Conservation (phyloP, 768 basidiomycete genomes). For the Rossbeevera mucosa region DNA sequence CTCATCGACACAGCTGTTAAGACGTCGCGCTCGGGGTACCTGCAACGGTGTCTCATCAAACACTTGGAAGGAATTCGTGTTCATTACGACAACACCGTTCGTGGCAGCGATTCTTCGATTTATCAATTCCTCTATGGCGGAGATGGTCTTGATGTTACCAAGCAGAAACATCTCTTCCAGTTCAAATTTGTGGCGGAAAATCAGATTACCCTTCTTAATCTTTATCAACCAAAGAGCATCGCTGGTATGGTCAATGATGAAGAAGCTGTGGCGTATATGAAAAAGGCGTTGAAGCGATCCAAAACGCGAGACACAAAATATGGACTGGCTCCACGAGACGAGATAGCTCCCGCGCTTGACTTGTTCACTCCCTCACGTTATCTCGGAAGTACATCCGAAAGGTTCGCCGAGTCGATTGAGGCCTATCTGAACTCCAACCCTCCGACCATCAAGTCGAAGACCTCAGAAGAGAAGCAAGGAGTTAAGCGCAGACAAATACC, state of each 20-base stretch:
- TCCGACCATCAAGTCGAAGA: conserved; percentile 41
- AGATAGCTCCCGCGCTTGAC: conserved; percentile 68
- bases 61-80: conserved; percentile 95
- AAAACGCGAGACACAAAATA: conserved; percentile 39
- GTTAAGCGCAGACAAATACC: conserved; percentile 45
- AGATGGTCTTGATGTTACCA: conserved; percentile 93
- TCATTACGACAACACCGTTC: conserved; percentile 97
- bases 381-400: conserved; percentile 89
- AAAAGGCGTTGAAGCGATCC: conserved; percentile 79
- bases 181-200: conserved; percentile 94
- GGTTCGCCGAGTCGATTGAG: conserved; percentile 76
- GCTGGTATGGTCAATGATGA: conserved; percentile 57
- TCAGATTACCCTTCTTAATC: conserved; percentile 68
- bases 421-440: conserved; percentile 78
- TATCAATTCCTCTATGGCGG: conserved; percentile 98
- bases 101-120: conserved; percentile 88
- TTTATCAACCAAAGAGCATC: conserved; percentile 59
- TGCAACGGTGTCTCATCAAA: conserved; percentile 97
- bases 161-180: conserved; percentile 90
- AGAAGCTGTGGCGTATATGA: conserved; percentile 76
- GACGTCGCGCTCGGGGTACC: conserved; percentile 95
- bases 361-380: conserved; percentile 72
- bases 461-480: conserved; percentile 34
- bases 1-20: conserved; percentile 99
- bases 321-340: conserved; percentile 48